A percentile compares a stretch with the other conserved stretches of the same genome.
Conservation (phyloP, 768 basidiomycete species). For the Hypsizygus marmoreus region DNA sequence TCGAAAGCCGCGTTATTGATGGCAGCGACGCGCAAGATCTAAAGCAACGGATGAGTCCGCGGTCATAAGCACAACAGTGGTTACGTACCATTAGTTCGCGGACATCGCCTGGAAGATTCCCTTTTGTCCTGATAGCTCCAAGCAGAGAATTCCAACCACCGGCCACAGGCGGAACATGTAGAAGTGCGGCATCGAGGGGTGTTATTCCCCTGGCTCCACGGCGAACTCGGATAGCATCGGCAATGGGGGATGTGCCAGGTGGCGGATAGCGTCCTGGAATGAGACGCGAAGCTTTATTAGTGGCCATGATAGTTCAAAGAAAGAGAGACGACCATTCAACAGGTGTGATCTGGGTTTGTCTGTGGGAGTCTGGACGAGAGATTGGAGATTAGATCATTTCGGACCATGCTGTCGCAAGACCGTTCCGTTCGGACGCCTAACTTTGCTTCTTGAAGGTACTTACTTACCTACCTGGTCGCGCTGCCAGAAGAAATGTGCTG, state of each 20-base stretch:
- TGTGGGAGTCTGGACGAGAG: too few relatives aligned
- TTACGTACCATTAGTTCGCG: conserved; percentile 51
- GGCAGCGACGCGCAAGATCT: conserved; percentile 55
- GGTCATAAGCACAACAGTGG: background rate
- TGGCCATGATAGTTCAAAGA: conserved; percentile 2
- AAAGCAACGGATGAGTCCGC: background rate
- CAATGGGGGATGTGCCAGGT: conserved; percentile 42
- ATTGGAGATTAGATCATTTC: background rate
- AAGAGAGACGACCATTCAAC: background rate
- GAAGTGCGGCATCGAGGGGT: conserved; percentile 48
- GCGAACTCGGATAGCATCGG: conserved; percentile 50
- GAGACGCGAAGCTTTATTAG: conserved; percentile 34
- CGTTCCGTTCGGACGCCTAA: background rate
- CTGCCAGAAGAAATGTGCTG: too few relatives aligned
- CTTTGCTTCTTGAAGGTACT: too few relatives aligned
- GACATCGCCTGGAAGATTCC: conserved; percentile 46
- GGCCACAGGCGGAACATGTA: conserved; percentile 50
- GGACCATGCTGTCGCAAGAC: background rate
- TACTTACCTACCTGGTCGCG: too few relatives aligned
- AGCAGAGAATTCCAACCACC: conserved; percentile 53
- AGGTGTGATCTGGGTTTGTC: background rate
- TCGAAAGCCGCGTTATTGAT: conserved; percentile 52
- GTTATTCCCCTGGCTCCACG: conserved; percentile 52
- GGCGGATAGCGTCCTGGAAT: conserved; percentile 47
- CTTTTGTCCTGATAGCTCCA: conserved; percentile 50